Base-by-base conservation (phyloP, 2,329 filamentous ascomycete genomes). In the Calonectria pauciramosa region DNA sequence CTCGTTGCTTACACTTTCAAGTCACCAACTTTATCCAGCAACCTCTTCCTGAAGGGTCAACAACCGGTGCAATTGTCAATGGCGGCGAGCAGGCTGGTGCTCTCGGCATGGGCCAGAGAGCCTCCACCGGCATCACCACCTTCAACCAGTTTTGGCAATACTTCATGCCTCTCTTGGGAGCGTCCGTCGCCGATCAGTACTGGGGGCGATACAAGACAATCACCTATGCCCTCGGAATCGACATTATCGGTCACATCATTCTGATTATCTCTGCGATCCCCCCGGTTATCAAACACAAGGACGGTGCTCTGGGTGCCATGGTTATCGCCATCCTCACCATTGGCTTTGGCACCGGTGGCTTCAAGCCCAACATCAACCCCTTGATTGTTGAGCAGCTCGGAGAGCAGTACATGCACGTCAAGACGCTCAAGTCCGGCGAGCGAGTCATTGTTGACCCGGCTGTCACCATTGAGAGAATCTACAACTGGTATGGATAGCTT, bases 281-380 rank as follows among this genome's bases (percentile, higher is more conserved):
- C 0, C 85, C 86, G 0, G 90, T 93, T 28, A 91, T 95, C 64
- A 85, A 88, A 16, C 86, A 89, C 63, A 85, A 87, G 4, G 68
- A 89, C 87, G 88, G 90, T 30, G 88, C 92, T 0, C 86, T 94
- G 20, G 91, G 87, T 0, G 90, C 90, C 26, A 91, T 95, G 72
- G 87, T 94, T 70, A 89, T 95, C 81, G 93, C 92, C 11, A 85
- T 89, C 68, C 79, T 89, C 41, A 75, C 85, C 69, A 86, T 89
- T 68, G 87, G 87, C 28, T 83, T 95, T 16, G 94, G 94, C 49
- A 94, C 93, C 1, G 94, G 94, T 75, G 93, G 93, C 73, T 95
- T 95, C 88, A 95, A 95, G 86, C 85, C 93, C 52, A 96, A 95
- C 78, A 91, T 95, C 68, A 91, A 90, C 23, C 91, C 92, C 2